phyloP scores from a whole-genome alignment of 2,329 filamentous ascomycete genomes.

The Drechslerella dactyloides region DNA sequence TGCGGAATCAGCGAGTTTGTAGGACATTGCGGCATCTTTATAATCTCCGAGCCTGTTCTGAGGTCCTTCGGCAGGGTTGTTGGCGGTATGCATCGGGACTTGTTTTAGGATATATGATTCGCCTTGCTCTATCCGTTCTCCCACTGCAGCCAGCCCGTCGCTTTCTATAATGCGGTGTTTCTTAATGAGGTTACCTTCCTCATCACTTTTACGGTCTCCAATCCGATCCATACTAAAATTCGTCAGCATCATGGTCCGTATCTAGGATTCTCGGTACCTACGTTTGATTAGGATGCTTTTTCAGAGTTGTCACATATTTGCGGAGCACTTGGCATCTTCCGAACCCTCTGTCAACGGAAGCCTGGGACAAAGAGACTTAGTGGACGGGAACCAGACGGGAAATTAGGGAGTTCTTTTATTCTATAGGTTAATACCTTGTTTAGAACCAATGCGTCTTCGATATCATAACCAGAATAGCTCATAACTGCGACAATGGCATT shows the following conservation, averaged over 20 bases:
- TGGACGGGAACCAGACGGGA: no score
- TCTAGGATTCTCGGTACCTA: slow-evolving; percentile 58
- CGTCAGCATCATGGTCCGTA: slow-evolving; percentile 62
- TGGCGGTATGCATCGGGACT: slow-evolving; percentile 77
- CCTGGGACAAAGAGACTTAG: slow-evolving; percentile 57
- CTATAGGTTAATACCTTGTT: slow-evolving; percentile 69
- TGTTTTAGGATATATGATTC: slow-evolving; percentile 92
- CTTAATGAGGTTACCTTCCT: slow-evolving; percentile 67
- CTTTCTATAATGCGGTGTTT: slow-evolving; percentile 76
- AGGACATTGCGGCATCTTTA: slow-evolving; percentile 72
- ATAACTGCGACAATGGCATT: slow-evolving; percentile 98
- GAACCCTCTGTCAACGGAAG: slow-evolving; percentile 91
- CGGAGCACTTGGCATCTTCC: slow-evolving; percentile 98
- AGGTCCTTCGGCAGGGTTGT: slow-evolving; percentile 73
- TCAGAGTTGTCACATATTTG: slow-evolving; percentile 85
- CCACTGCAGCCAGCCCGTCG: slow-evolving; percentile 90
- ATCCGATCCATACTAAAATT: slow-evolving; percentile 68
- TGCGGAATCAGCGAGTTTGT: slow-evolving; percentile 80
- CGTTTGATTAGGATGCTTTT: slow-evolving; percentile 81
- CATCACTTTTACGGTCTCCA: slow-evolving; percentile 65
- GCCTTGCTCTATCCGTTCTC: slow-evolving; percentile 75
- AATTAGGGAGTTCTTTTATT: neutral
- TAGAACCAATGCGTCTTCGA: slow-evolving; percentile 93
- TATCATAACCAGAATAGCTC: slow-evolving; percentile 99
- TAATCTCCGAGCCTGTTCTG: slow-evolving; percentile 66